Conservation (phyloP, 345 rosid genomes). For the Limnanthes douglasii region DNA sequence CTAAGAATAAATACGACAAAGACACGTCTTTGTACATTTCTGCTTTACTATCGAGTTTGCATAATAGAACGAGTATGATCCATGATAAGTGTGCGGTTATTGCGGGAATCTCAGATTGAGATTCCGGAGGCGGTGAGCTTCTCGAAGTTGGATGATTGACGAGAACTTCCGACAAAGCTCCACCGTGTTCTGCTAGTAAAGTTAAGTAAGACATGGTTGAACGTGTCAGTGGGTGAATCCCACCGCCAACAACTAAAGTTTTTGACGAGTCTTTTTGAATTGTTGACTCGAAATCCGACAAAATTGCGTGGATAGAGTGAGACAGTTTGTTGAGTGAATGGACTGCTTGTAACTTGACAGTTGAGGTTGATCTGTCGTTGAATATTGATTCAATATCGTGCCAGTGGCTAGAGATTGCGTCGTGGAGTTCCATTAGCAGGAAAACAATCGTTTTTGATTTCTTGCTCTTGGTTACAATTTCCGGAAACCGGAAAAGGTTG, state of each 20-base stretch:
- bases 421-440: conserved; percentile 46
- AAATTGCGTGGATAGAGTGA: conserved; percentile 20
- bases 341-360: conserved; percentile 34
- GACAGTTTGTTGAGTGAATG: conserved; percentile 40
- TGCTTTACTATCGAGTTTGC: conserved; percentile 71
- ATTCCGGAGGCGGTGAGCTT: conserved; percentile 28
- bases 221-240: conserved; percentile 54
- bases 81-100: conserved; percentile 37
- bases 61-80: conserved; percentile 55
- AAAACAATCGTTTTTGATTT: conserved; percentile 40
- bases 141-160: conserved; percentile 28
- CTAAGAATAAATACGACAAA: conserved; percentile 62
- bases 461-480: conserved; percentile 42
- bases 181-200: conserved; percentile 41
- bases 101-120: conserved; percentile 29
- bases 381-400: conserved; percentile 59
- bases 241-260: conserved; percentile 35
- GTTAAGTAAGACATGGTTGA: conserved; percentile 53
- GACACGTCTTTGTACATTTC: conserved; percentile 53
- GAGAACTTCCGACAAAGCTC: conserved; percentile 35
- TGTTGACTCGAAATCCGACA: conserved; percentile 33
- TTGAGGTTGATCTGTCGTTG: conserved; percentile 35
- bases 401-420: conserved; percentile 38
- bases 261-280: conserved; percentile 43
- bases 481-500: conserved; percentile 57